Evolutionary conservation across 768 basidiomycete genomes (phyloP), one percentile per base, ranked within the genome.

Genomic region (Suillus hirtellus): DNA sequence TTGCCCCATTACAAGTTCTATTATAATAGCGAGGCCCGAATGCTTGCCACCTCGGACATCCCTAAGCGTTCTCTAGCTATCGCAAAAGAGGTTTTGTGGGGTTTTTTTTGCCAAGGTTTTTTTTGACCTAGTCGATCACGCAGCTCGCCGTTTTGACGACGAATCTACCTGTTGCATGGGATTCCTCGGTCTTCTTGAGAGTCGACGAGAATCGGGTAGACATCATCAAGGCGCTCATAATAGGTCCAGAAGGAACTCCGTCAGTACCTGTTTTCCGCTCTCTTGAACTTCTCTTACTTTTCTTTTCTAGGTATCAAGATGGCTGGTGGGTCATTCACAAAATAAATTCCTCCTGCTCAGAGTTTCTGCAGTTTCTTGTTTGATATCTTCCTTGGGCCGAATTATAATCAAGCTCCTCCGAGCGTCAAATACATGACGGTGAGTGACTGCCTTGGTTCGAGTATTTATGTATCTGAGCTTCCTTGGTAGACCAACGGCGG

Each of bases 161-260:
- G 12, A 96, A 95, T 72, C 80, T 98, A 31, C 96, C 96, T n/a
- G 89, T 94, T 15, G 89, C 93, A 7, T 97, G 94, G 92, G 88
- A 94, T 70, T 96, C 95, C 5, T 96, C 93, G 1, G 89, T 98
- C 66, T 97, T 96, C 78, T 77, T 98, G 63, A 85, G 92, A 59
- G 95, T 96, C 4, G 96, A 98, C 72, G 96, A 97, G 78, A 89
- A 85, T 17, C 86, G 95, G 14, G 93, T 95, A 15, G 95, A 95
- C 71, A 83, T 96, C 54, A 94, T 96, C 75, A 96, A 96, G 71
- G 91, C 90, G n/a, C 76, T 93, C 21, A 92, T 94, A 65, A 93
- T 92, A 24, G 96, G 95, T 1, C 95, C 95, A 11, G 93, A 95
- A 80, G 93, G 91, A 59, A 96, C 95, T 47, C 95, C 95, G 86